Evolutionary conservation across 2,329 filamentous ascomycete genomes (phyloP), one percentile per base, ranked within the genome.

Genomic region (Stachybotrys echinatus): DNA sequence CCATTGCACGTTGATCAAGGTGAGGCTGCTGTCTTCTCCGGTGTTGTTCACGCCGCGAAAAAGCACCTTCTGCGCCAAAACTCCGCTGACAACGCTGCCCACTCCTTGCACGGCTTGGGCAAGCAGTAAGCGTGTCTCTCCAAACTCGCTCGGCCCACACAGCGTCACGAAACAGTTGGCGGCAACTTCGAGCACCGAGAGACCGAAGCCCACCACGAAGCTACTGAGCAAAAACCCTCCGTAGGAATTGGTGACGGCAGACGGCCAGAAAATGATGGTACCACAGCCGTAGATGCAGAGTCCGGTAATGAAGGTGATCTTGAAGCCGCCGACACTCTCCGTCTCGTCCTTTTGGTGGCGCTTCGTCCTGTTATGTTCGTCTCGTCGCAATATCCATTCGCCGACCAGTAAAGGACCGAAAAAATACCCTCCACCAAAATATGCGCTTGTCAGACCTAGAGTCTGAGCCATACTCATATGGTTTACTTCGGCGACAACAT

Each of bases 241-340:
- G 57, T 88, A 94, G 2, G 87, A 89, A 42, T 78, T 77, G 52
- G 89, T 79, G 10, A 92, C 81, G 7, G 85, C 87, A 2, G 85
- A 87, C 0, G 89, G 89, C 89, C 88, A 94, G 70, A 92, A 92
- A 70, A 91, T 89, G 55, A 92, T 81, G n/a, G 87, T 89, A 2
- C 86, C 87, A 5, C 82, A 74, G 2, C 85, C 86, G 62, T 92
- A 92, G 48, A 92, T 84, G 55, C 77, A 79, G 4, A 92, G 73
- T 1, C 89, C 89, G 23, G 85, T 75, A 52, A 94, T 92, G 58
- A 94, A 92, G 0, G 88, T 89, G 40, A 83, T 83, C 56, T 89
- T 88, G 70, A 90, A 94, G 3, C 89, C 89, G 47, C 79, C 78
- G 6, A 81, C 70, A 23, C 70, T 71, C 22, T 75, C 69, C 46